phyloP scores from a whole-genome alignment of 225 moss, liverwort and hornwort genomes.

The Antitrichia curtipendula region DNA sequence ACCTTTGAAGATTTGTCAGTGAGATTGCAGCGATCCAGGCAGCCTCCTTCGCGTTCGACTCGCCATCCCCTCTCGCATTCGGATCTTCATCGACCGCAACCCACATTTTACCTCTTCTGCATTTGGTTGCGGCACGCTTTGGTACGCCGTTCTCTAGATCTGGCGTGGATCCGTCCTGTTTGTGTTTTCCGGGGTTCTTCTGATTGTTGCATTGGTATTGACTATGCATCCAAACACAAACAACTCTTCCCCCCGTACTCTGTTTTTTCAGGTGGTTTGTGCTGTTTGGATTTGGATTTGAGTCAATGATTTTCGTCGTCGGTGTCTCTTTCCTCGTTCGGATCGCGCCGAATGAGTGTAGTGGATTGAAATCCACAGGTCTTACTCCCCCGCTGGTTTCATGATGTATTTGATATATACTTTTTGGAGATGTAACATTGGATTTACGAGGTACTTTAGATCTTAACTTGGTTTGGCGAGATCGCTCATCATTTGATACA shows the following conservation, averaged over 20 bases:
- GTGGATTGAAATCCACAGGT: neutral
- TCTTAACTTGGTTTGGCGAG: neutral
- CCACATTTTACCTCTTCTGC: neutral
- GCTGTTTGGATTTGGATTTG: neutral
- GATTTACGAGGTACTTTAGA: neutral
- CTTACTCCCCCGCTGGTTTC: neutral
- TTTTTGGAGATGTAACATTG: neutral
- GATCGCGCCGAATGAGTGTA: neutral
- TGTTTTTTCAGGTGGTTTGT: neutral
- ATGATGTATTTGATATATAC: neutral
- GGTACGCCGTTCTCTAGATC: constrained; percentile 1
- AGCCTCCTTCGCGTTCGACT: neutral
- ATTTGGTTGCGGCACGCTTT: neutral
- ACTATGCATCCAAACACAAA: neutral
- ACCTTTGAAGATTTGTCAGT: neutral
- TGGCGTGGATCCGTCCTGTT: neutral
- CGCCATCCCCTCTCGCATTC: neutral
- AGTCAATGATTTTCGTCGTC: neutral
- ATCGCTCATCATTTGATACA: neutral
- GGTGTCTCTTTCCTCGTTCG: neutral
- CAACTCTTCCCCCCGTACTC: neutral
- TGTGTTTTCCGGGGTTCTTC: neutral
- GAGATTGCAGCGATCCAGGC: neutral
- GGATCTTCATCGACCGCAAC: neutral
- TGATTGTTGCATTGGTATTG: neutral